Evolutionary conservation across 2,329 filamentous ascomycete species (phyloP).

Genomic region (Hymenoscyphus occultus): DNA sequence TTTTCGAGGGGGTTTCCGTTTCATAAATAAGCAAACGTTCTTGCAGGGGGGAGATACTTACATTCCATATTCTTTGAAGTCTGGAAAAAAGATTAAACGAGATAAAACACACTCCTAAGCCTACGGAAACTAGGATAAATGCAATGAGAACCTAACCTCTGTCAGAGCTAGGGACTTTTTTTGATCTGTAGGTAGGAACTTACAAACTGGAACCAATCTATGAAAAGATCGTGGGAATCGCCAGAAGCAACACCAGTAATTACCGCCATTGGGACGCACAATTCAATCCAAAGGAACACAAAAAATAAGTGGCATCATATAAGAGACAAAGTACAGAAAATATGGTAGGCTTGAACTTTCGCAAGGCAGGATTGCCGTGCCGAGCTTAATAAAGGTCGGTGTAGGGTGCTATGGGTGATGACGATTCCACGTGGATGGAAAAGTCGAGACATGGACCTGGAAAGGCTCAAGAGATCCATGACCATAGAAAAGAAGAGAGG

Average conservation of each 20-base stretch:
- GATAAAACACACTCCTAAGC: slow-evolving; percentile 23
- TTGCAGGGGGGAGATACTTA: slow-evolving; percentile 7
- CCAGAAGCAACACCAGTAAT: slow-evolving; percentile 29
- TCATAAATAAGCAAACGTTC: too few species aligned
- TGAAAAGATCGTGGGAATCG: slow-evolving; percentile 24
- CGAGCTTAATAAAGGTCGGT: slow-evolving; percentile 14
- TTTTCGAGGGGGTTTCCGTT: neutral
- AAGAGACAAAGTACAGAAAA: slow-evolving; percentile 13
- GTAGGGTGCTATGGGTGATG: slow-evolving; percentile 13
- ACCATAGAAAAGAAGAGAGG: slow-evolving; percentile 11
- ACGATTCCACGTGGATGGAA: slow-evolving; percentile 18
- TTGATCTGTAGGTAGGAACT: slow-evolving; percentile 2
- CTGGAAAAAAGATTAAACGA: slow-evolving; percentile 18
- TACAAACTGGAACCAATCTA: slow-evolving; percentile 33
- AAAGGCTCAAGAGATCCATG: slow-evolving; percentile 15
- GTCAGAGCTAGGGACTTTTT: neutral
- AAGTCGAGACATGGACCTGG: slow-evolving; percentile 2
- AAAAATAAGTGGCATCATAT: slow-evolving; percentile 14
- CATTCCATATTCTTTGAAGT: slow-evolving; percentile 12
- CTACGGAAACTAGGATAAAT: slow-evolving; percentile 27
- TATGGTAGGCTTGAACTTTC: slow-evolving; percentile 9
- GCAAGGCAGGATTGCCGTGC: slow-evolving; percentile 13
- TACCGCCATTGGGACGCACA: slow-evolving; percentile 25
- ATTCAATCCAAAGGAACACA: slow-evolving; percentile 10
- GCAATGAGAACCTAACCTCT: slow-evolving; percentile 27